Conservation (phyloP, 2,329 filamentous ascomycete genomes). For the Trichophyton rubrum region DNA sequence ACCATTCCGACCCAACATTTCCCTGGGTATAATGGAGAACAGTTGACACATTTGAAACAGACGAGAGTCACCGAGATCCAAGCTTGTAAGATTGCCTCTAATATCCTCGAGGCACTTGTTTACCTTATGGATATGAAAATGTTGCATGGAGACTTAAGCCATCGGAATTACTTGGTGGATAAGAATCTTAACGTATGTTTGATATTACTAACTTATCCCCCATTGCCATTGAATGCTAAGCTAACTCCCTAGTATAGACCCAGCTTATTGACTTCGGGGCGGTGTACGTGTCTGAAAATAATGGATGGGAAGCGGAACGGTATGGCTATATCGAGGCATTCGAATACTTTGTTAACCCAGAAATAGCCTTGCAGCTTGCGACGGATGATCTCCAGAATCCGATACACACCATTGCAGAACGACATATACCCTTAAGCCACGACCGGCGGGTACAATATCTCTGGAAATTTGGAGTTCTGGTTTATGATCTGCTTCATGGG, state of each 20-base stretch:
- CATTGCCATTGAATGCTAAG: background rate
- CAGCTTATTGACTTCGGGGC: constrained; percentile 21
- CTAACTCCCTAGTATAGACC: constrained; percentile 10
- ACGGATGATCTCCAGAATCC: background rate
- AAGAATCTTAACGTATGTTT: constrained; percentile 18
- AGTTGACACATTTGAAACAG: constrained; percentile 8
- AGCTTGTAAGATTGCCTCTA: constrained; percentile 21
- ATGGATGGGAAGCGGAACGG: background rate
- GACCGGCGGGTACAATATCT: constrained; percentile 15
- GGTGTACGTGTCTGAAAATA: constrained; percentile 12
- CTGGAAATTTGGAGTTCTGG: constrained; percentile 20
- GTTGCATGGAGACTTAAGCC: constrained; percentile 20
- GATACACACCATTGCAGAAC: background rate
- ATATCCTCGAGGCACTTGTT: constrained; percentile 20
- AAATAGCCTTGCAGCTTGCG: constrained; percentile 15
- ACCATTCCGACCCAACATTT: constrained; percentile 1
- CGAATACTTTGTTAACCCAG: constrained; percentile 20
- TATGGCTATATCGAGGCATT: constrained; percentile 13
- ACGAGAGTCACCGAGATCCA: constrained; percentile 17
- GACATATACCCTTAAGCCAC: constrained; percentile 4
- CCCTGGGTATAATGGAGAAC: constrained; percentile 8
- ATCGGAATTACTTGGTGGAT: constrained; percentile 22
- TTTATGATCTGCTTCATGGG: constrained; percentile 23
- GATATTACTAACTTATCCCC: background rate
- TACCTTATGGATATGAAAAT: constrained; percentile 22